Base-by-base conservation (phyloP, 140 eudicot genomes). In the Cichorium intybus region DNA sequence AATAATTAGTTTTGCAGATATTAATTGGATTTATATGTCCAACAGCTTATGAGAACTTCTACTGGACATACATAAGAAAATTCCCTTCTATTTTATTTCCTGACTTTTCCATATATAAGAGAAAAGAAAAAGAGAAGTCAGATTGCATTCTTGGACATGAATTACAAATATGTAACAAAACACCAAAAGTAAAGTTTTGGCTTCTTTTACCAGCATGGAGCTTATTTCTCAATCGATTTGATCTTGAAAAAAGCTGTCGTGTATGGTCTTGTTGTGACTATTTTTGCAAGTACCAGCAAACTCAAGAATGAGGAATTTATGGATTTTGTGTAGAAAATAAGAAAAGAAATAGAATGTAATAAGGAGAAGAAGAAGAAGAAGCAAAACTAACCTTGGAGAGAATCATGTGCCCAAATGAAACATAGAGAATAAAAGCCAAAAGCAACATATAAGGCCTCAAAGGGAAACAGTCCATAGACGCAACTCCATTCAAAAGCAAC, bases 401-500 rank as follows among this genome's bases (percentile, higher is more conserved):
- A 27, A 56, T 56, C 37, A 56, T 28, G 27, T 56, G 43, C 41
- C 43, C 21, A 24, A 56, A 27, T 27, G 41, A 6, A 56, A 56
- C 43, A 11, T 27, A 24, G 24, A 56, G 41, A 56, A 14, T 41
- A 27, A 55, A 55, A 27, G 7, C 24, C 56, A 50, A 50, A 50
- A 50, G 56, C 28, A 56, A n/a, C 35, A 55, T 55, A 56, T 56
- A 56, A 56, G 31, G 62, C 39, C 62, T 56, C 18, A 56, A 56
- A 14, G 43, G 43, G 22, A 56, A 56, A 27, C 62, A 56, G 62
- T 56, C 62, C 39, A 56, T 15, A 56, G 39, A 56, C 62, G 62
- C 43, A 56, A 56, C 62, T 56, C 62, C 43, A 27, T 26, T 56
- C 22, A 56, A 56, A 56, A 56, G 62, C 62, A 56, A 56, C 17